A percentile compares a stretch with the other conserved stretches of the same genome.
These are phyloP conservation scores for Cryptosporidium sp. DNA, from an alignment of 169 alveolate species.

Conservation along the genomic window DNA sequence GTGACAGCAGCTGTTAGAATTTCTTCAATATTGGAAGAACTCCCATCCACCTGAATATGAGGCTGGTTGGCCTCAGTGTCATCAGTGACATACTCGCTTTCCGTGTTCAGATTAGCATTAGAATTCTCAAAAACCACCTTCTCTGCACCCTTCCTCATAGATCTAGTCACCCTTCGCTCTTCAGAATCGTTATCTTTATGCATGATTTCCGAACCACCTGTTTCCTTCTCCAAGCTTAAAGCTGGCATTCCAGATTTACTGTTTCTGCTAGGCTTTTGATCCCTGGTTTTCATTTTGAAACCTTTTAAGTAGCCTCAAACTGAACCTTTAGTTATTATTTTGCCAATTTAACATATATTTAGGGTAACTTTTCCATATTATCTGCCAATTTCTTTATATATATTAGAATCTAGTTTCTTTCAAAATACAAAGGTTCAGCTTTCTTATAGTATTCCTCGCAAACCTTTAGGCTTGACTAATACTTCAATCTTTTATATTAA, in stretches of 20 bases:
- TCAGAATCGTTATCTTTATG: constrained; percentile 19
- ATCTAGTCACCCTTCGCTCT: constrained; percentile 64
- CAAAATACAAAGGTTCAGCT: background rate
- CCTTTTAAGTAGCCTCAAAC: background rate
- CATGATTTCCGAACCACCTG: background rate
- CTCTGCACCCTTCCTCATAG: constrained; percentile 49
- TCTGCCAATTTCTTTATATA: background rate
- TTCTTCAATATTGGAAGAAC: background rate
- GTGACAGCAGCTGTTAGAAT: background rate
- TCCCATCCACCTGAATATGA: background rate
- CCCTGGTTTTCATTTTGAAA: constrained; percentile 29
- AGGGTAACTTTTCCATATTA: constrained; percentile 5
- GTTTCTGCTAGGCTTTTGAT: constrained; percentile 19
- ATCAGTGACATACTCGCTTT: background rate
- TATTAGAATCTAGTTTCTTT: background rate
- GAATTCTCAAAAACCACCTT: background rate
- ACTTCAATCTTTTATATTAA: background rate
- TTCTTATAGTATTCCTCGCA: background rate
- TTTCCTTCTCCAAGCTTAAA: background rate
- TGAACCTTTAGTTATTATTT: background rate
- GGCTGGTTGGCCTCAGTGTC: background rate
- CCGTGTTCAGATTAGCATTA: background rate
- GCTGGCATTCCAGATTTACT: background rate
- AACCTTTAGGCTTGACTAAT: background rate
- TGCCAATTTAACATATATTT: background rate